phyloP scores from a whole-genome alignment of 768 basidiomycete species.

The Xanthoconium purpureum region DNA sequence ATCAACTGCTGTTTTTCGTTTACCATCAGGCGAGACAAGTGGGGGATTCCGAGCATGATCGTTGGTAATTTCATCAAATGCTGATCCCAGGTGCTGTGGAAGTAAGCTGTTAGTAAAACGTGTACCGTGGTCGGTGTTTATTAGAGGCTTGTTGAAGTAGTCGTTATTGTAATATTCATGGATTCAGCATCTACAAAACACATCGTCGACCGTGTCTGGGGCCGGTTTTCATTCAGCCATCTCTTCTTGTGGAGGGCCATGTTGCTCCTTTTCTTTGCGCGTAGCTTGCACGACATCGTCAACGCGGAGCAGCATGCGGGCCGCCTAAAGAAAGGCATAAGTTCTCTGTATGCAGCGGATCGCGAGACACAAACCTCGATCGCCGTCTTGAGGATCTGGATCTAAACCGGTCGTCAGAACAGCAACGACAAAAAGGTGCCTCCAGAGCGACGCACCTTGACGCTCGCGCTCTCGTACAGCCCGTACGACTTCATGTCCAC shows the following conservation, averaged over 20 bases:
- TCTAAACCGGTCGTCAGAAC: constrained; percentile 38
- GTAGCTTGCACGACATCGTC: constrained; percentile 94
- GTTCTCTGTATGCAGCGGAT: neutral
- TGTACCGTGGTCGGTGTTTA: constrained; percentile 6
- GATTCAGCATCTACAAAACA: neutral
- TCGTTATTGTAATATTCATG: constrained; percentile 14
- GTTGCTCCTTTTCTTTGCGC: constrained; percentile 59
- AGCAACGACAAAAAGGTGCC: neutral
- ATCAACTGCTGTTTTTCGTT: constrained; percentile 92
- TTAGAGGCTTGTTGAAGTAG: constrained; percentile 6
- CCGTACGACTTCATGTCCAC: constrained; percentile 96
- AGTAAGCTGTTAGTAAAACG: neutral
- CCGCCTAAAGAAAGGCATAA: constrained; percentile 49
- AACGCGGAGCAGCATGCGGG: constrained; percentile 86
- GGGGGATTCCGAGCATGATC: constrained; percentile 87
- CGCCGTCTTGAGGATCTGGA: constrained; percentile 96
- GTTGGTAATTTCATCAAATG: constrained; percentile 86
- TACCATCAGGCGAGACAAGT: constrained; percentile 79
- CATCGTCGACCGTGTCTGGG: neutral
- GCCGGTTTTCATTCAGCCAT: constrained; percentile 34
- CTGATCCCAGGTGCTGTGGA: constrained; percentile 22
- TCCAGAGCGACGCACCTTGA: constrained; percentile 56
- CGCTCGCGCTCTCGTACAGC: constrained; percentile 91
- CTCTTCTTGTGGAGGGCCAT: constrained; percentile 53
- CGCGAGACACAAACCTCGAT: constrained; percentile 62